Evolutionary conservation across 768 basidiomycete species (phyloP).

Genomic region (Phylloporus rhodoxanthus): DNA sequence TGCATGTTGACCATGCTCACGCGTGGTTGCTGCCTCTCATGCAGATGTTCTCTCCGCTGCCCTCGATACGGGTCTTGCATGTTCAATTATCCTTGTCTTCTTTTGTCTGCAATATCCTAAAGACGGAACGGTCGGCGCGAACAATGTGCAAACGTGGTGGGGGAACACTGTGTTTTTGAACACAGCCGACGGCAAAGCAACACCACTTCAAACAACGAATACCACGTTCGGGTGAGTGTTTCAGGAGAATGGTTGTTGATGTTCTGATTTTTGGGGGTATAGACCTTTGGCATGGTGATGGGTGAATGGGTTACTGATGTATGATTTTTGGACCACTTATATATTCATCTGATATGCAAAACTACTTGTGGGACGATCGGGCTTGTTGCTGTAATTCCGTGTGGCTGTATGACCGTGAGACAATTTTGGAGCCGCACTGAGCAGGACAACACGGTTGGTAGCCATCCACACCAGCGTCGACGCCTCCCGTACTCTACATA

Average conservation of each 20-base stretch:
- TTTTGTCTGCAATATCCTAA: slow-evolving; percentile 59
- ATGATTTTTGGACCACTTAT: neutral
- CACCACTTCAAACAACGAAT: slow-evolving; percentile 10
- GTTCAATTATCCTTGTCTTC: slow-evolving; percentile 52
- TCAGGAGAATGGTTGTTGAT: neutral
- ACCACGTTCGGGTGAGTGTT: slow-evolving; percentile 28
- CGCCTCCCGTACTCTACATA: slow-evolving; percentile 9
- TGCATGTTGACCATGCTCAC: neutral
- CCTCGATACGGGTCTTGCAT: slow-evolving; percentile 62
- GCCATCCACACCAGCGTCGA: slow-evolving; percentile 14
- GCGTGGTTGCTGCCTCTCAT: neutral
- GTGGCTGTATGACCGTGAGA: slow-evolving; percentile 19
- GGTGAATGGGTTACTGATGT: neutral
- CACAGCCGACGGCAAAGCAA: slow-evolving; percentile 15
- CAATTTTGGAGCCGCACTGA: neutral
- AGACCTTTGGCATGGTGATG: slow-evolving; percentile 17
- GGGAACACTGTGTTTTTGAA: slow-evolving; percentile 33
- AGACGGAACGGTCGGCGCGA: slow-evolving; percentile 53
- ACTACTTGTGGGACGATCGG: too few species aligned
- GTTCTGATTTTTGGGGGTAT: neutral
- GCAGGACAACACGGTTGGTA: neutral
- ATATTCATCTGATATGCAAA: too few species aligned
- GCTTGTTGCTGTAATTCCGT: too few species aligned
- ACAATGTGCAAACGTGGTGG: slow-evolving; percentile 61
- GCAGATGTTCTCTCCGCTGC: slow-evolving; percentile 64